Evolutionary conservation across 257 asterid genomes (phyloP).

Genomic region (Rauvolfia tetraphylla): DNA sequence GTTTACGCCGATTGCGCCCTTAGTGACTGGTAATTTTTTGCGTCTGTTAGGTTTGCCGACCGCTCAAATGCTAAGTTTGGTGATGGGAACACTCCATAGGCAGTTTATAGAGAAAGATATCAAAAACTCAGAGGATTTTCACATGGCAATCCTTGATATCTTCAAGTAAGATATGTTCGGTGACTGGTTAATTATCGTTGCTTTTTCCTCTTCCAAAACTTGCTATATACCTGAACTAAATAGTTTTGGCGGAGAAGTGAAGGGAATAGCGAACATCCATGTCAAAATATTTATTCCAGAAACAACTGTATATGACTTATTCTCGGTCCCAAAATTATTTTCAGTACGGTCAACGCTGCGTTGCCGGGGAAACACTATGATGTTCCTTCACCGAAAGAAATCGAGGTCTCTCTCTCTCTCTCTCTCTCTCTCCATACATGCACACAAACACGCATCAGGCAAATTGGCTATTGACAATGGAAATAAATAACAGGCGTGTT

Average conservation of each 20-base stretch:
- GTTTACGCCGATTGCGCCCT: neutral
- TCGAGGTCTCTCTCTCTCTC: slow-evolving; percentile 51
- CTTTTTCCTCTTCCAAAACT: neutral
- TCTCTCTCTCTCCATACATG: neutral
- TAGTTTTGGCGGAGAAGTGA: too few species aligned
- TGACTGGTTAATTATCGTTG: neutral
- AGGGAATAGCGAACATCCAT: too few species aligned
- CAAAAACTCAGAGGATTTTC: slow-evolving; percentile 48
- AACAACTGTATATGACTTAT: neutral
- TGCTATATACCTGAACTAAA: too few species aligned
- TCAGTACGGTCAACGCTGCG: slow-evolving; percentile 70
- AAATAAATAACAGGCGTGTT: slow-evolving; percentile 39
- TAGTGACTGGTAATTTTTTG: neutral
- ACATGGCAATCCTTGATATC: slow-evolving; percentile 66
- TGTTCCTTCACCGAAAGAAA: slow-evolving; percentile 48
- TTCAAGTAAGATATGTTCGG: slow-evolving; percentile 38
- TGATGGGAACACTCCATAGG: slow-evolving; percentile 62
- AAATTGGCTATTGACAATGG: slow-evolving; percentile 13
- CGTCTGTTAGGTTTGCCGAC: slow-evolving; percentile 57
- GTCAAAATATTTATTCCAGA: neutral
- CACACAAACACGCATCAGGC: neutral
- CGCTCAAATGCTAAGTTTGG: slow-evolving; percentile 49
- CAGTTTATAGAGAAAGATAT: slow-evolving; percentile 54
- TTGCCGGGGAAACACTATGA: slow-evolving; percentile 87
- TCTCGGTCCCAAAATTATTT: slow-evolving; percentile 1